phyloP scores from a whole-genome alignment of 2,329 filamentous ascomycete species.

The Knoxdaviesia proteae region DNA sequence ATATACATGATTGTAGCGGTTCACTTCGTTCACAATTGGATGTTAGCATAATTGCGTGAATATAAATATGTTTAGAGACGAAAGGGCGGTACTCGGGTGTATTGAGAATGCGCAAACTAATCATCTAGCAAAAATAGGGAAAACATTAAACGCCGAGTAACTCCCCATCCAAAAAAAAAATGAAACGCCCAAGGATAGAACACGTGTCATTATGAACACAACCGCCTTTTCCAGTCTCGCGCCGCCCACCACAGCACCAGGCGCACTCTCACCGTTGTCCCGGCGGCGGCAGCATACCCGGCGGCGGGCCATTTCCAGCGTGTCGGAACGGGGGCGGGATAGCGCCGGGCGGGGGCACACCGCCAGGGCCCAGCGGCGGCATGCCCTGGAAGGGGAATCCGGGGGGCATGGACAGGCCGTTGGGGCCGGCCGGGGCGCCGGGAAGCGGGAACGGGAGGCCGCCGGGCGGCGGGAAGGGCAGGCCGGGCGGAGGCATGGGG shows the following conservation, averaged over 20 bases:
- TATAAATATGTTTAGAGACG: no score
- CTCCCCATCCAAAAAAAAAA: background rate
- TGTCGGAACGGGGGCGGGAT: constrained; percentile 7
- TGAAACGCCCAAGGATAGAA: background rate
- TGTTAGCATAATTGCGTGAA: no score
- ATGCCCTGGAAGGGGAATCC: constrained; percentile 8
- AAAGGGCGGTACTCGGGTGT: background rate
- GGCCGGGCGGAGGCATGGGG: constrained; percentile 18
- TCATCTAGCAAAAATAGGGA: no score
- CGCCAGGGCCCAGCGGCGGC: constrained; percentile 11
- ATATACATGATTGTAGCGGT: no score
- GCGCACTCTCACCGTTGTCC: constrained; percentile 8
- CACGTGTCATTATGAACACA: background rate
- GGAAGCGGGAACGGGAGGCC: constrained; percentile 11
- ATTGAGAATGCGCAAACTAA: background rate
- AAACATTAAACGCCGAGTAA: background rate
- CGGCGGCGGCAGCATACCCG: constrained; percentile 16
- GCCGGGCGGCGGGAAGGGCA: constrained; percentile 21
- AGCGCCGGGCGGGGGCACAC: constrained; percentile 9
- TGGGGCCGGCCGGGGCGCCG: constrained; percentile 17
- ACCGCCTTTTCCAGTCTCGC: background rate
- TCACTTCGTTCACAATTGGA: no score
- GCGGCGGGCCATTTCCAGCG: constrained; percentile 5
- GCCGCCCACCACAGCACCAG: background rate
- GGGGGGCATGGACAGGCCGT: constrained; percentile 12